A percentile compares a stretch with the other conserved stretches of the same genome.
phyloP scores from a whole-genome alignment of 1,284 basidiomycete species.

The Leucoagaricus sp. region DNA sequence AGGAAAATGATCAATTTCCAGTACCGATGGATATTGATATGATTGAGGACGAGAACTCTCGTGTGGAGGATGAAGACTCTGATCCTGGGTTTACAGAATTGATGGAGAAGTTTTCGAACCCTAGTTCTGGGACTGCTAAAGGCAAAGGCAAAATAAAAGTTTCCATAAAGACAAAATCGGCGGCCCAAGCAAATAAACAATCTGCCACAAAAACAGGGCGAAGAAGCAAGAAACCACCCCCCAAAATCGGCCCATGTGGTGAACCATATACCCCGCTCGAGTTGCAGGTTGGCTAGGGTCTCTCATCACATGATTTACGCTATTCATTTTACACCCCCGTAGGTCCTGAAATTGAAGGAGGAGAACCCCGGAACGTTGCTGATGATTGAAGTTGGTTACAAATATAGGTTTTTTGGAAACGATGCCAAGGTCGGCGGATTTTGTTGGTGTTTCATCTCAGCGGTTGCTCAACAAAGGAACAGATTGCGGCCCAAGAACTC shows the following conservation, averaged over 20 bases:
- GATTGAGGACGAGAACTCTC: conserved; percentile 23
- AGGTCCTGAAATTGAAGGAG: conserved; percentile 73
- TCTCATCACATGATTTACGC: not conserved
- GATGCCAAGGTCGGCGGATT: conserved; percentile 70
- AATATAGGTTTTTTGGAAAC: conserved; percentile 86
- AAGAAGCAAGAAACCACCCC: conserved; percentile 9
- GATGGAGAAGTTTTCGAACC: conserved; percentile 48
- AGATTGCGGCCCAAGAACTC: conserved; percentile 81
- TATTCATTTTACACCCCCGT: not conserved
- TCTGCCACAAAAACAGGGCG: not conserved
- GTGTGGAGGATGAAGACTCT: conserved; percentile 28
- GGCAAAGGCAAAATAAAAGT: conserved; percentile 33
- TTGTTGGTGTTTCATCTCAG: not conserved
- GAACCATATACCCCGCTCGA: conserved; percentile 83
- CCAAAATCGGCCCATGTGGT: conserved; percentile 70
- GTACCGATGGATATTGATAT: not conserved
- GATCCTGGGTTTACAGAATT: conserved; percentile 52
- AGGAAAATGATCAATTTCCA: conserved; percentile 1
- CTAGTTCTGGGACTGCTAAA: conserved; percentile 29
- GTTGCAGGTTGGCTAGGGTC: conserved; percentile 57
- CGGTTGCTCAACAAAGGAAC: conserved; percentile 6
- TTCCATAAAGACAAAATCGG: conserved; percentile 19
- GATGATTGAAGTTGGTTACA: conserved; percentile 89
- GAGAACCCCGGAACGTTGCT: conserved; percentile 78
- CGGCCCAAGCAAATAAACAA: conserved; percentile 45